Evolutionary conservation across 345 rosid species (phyloP).

Genomic region (Boechera retrofracta): DNA sequence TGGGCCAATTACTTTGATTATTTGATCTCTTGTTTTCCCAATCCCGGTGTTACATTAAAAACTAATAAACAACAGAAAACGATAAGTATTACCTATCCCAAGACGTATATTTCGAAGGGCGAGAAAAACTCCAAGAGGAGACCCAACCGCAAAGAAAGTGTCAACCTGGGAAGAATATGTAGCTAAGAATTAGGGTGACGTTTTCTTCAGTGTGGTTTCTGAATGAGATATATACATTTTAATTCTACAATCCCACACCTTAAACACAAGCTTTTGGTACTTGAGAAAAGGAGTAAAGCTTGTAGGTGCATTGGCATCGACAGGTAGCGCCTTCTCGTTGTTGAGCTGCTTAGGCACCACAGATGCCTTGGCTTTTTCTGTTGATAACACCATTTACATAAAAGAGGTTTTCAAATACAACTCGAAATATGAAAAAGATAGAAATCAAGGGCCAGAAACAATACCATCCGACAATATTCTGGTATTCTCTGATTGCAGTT

Average conservation of each 20-base stretch:
- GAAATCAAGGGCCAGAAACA: slow-evolving; percentile 26
- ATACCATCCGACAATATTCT: slow-evolving; percentile 44
- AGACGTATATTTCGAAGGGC: slow-evolving; percentile 90
- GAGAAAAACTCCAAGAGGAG: slow-evolving; percentile 98
- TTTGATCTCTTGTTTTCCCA: slow-evolving; percentile 6
- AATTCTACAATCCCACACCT: slow-evolving; percentile 50
- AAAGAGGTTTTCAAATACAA: background rate
- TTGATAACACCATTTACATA: slow-evolving; percentile 26
- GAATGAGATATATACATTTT: background rate
- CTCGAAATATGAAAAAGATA: background rate
- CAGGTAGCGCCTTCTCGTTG: slow-evolving; percentile 43
- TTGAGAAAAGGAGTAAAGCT: slow-evolving; percentile 82
- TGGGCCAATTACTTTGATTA: background rate
- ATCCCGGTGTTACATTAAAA: background rate
- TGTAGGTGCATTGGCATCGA: slow-evolving; percentile 47
- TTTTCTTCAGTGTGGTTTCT: background rate
- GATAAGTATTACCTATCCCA: slow-evolving; percentile 69
- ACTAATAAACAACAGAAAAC: slow-evolving; percentile 1
- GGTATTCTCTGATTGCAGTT: slow-evolving; percentile 56
- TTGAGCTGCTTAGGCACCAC: slow-evolving; percentile 39
- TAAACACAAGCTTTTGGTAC: slow-evolving; percentile 90
- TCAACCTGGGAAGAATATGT: slow-evolving; percentile 64
- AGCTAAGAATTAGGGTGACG: slow-evolving; percentile 20
- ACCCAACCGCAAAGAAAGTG: slow-evolving; percentile 98
- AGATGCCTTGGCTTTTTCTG: slow-evolving; percentile 54